Conservation (phyloP, 148 eudicot species). For the Vaccinium darrowii region DNA sequence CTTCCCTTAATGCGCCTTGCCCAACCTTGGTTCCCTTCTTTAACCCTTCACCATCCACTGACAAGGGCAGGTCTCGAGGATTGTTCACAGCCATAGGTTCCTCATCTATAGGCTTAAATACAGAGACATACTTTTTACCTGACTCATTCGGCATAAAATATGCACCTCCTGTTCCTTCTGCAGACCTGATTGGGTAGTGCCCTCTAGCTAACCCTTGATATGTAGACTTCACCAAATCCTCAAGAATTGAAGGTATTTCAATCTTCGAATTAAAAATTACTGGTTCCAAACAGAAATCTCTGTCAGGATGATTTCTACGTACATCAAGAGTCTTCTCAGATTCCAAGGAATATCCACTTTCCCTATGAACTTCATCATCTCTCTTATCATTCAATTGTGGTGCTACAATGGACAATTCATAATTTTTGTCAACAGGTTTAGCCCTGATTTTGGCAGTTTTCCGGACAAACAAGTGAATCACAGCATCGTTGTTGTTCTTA, state of each 20-base stretch:
- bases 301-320: constrained; percentile 28
- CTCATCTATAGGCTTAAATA: constrained; percentile 93
- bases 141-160: constrained; percentile 74
- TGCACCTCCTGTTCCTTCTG: constrained; percentile 97
- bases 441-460: constrained; percentile 70
- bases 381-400: constrained; percentile 32
- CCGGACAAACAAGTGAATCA: constrained; percentile 74
- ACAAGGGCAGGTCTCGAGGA: constrained; percentile 72
- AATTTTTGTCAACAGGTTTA: constrained; percentile 57
- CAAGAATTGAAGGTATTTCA: constrained; percentile 46
- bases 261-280: constrained; percentile 56
- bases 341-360: constrained; percentile 14
- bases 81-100: constrained; percentile 93
- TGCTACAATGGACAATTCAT: constrained; percentile 72
- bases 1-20: constrained; percentile 89
- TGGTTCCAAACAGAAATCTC: constrained; percentile 53
- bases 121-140: constrained; percentile 66
- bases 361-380: constrained; percentile 23
- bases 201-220: constrained; percentile 59
- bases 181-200: constrained; percentile 63
- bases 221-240: constrained; percentile 51
- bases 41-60: constrained; percentile 88
- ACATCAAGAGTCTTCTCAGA: constrained; percentile 23
- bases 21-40: constrained; percentile 94
- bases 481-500: constrained; percentile 58